Conservation (phyloP, 2,329 filamentous ascomycete genomes). For the Penicillium sp. region DNA sequence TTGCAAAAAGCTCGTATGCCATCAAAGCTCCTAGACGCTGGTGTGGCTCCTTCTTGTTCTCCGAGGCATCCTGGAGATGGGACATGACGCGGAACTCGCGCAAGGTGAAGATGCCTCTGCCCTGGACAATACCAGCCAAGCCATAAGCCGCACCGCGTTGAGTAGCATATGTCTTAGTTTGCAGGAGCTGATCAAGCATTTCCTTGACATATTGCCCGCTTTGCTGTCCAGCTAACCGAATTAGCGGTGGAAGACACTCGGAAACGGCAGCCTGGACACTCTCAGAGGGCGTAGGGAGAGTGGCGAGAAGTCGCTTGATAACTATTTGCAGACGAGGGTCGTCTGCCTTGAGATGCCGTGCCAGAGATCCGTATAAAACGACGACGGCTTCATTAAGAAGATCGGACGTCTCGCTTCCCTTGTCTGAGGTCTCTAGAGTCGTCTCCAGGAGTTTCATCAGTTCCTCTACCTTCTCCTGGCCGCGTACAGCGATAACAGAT, state of each 20-base stretch:
- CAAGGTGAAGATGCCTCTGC: conserved; percentile 81
- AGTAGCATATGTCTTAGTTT: conserved; percentile 88
- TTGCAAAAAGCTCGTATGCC: conserved; percentile 87
- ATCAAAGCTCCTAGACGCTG: conserved; percentile 87
- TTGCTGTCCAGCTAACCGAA: conserved; percentile 78
- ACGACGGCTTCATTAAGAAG: conserved; percentile 96
- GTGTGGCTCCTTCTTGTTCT: conserved; percentile 92
- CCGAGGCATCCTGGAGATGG: conserved; percentile 77
- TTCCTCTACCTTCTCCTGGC: conserved; percentile 80
- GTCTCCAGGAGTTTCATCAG: conserved; percentile 92
- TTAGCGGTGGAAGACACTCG: conserved; percentile 89
- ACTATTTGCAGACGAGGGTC: conserved; percentile 88
- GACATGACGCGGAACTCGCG: conserved; percentile 86
- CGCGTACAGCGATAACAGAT: conserved; percentile 77
- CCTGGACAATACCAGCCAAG: conserved; percentile 84
- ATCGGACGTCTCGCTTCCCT: conserved; percentile 79
- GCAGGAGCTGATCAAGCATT: conserved; percentile 80
- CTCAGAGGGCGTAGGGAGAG: conserved; percentile 92
- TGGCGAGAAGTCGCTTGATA: conserved; percentile 81
- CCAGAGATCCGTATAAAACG: conserved; percentile 93
- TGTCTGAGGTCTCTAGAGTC: conserved; percentile 83
- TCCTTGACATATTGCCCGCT: conserved; percentile 79
- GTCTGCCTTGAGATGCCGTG: conserved; percentile 81
- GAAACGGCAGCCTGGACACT: conserved; percentile 96
- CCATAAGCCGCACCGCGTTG: conserved; percentile 95